Evolutionary conservation across 768 basidiomycete genomes (phyloP).

Genomic region (Hirschioporus abietinus): DNA sequence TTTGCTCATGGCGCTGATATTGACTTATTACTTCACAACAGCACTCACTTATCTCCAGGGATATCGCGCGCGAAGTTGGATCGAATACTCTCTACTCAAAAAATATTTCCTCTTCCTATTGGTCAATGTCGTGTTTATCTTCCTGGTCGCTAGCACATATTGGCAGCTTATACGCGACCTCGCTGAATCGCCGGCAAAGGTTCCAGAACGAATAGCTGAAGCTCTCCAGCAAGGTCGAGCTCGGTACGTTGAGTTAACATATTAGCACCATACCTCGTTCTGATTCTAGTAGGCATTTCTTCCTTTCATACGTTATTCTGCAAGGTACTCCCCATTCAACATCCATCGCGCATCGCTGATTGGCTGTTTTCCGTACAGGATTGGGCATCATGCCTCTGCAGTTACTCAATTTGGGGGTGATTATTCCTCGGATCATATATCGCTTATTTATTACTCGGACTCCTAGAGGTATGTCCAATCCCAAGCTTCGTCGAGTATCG

Average conservation of each 20-base stretch:
- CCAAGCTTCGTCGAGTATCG: background rate
- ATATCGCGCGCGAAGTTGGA: conserved; percentile 82
- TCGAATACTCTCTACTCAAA: conserved; percentile 87
- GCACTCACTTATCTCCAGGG: conserved; percentile 88
- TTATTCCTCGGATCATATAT: conserved; percentile 73
- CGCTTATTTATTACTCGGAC: conserved; percentile 80
- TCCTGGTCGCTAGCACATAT: conserved; percentile 87
- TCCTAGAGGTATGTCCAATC: conserved; percentile 63
- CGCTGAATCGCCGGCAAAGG: conserved; percentile 89
- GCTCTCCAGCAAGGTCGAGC: conserved; percentile 77
- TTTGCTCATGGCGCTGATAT: conserved; percentile 3
- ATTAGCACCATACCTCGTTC: conserved; percentile 1
- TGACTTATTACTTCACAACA: conserved; percentile 15
- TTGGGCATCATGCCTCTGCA: conserved; percentile 95
- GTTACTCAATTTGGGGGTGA: conserved; percentile 83
- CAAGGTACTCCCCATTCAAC: conserved; percentile 46
- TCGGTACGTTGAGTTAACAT: conserved; percentile 34
- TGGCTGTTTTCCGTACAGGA: conserved; percentile 35
- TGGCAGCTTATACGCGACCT: conserved; percentile 89
- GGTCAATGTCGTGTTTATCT: conserved; percentile 91
- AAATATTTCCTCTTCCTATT: conserved; percentile 95
- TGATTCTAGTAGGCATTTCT: conserved; percentile 55
- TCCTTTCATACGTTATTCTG: conserved; percentile 78
- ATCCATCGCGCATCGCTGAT: background rate
- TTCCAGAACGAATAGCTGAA: conserved; percentile 86